These are phyloP conservation scores for Salvia sclarea DNA, from an alignment of 305 asterid genomes.

Conservation along the genomic window DNA sequence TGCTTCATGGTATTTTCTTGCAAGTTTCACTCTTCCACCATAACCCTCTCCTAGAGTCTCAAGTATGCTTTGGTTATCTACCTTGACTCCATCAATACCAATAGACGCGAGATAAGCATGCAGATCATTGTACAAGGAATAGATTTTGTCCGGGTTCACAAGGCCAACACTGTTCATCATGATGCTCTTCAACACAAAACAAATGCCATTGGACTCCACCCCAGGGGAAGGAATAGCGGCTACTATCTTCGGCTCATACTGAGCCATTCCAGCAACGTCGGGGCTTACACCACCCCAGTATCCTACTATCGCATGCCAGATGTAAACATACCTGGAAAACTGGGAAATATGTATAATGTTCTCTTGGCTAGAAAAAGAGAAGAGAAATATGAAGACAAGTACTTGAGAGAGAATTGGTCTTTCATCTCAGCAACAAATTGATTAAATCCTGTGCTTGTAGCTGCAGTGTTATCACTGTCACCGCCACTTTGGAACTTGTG, in stretches of 20 bases:
- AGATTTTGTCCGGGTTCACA: conserved; percentile 70
- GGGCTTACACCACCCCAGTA: conserved; percentile 89
- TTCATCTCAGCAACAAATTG: conserved; percentile 64
- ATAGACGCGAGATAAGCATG: conserved; percentile 75
- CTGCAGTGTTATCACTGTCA: conserved; percentile 31
- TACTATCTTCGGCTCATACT: conserved; percentile 55
- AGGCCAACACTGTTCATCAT: conserved; percentile 63
- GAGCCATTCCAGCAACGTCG: conserved; percentile 56
- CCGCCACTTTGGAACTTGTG: conserved; percentile 55
- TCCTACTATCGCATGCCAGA: conserved; percentile 84
- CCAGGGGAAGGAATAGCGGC: conserved; percentile 62
- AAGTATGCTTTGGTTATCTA: conserved; percentile 79
- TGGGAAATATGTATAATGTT: background rate
- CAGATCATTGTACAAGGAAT: conserved; percentile 59
- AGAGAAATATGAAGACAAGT: conserved; percentile 15
- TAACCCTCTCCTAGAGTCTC: conserved; percentile 77
- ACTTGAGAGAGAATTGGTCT: conserved; percentile 64
- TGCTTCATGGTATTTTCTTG: conserved; percentile 69
- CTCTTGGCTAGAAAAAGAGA: conserved; percentile 2
- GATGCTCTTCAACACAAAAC: conserved; percentile 55
- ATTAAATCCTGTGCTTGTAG: conserved; percentile 44
- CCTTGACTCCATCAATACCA: conserved; percentile 84
- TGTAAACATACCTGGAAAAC: conserved; percentile 58
- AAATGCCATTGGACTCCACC: conserved; percentile 60
- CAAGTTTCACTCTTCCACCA: conserved; percentile 79